phyloP scores from a whole-genome alignment of 1,284 basidiomycete genomes.

The Heterobasidion annosum region DNA sequence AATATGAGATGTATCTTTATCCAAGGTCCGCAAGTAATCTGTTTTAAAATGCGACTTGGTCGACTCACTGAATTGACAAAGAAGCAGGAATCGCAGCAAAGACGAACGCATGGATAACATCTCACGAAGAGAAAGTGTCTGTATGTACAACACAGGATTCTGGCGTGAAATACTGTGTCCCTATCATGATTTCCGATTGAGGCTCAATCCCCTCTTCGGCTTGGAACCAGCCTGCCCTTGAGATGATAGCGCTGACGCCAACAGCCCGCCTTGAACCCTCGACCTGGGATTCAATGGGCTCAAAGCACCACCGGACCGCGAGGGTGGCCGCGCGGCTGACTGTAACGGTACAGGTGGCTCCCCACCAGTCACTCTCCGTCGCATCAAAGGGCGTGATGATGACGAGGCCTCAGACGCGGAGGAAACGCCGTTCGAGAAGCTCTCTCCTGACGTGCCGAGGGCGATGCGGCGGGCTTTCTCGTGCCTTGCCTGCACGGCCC shows the following conservation, averaged over 20 bases:
- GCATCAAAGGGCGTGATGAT: conserved; percentile 32
- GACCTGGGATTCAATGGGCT: conserved; percentile 70
- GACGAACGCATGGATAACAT: too few relatives aligned
- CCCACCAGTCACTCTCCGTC: conserved; percentile 45
- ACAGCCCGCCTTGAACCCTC: conserved; percentile 37
- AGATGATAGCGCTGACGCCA: conserved; percentile 26
- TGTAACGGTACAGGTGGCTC: not conserved
- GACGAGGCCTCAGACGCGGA: conserved; percentile 3
- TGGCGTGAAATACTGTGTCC: too few relatives aligned
- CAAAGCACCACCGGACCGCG: conserved; percentile 36
- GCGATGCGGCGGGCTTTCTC: conserved; percentile 78
- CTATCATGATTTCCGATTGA: conserved; percentile 29
- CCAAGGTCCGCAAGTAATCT: too few relatives aligned
- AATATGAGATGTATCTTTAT: too few relatives aligned
- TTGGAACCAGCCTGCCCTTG: conserved; percentile 31
- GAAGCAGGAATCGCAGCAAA: too few relatives aligned
- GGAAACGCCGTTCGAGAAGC: conserved; percentile 5
- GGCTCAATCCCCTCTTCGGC: conserved; percentile 37
- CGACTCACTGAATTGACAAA: too few relatives aligned
- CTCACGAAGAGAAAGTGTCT: too few relatives aligned
- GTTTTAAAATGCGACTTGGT: too few relatives aligned
- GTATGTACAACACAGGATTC: too few relatives aligned
- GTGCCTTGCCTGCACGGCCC: conserved; percentile 75
- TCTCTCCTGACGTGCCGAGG: conserved; percentile 27
- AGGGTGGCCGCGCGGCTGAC: conserved; percentile 16